Percentiles rank a stretch among this genome's conserved stretches.
phyloP scores from a whole-genome alignment of 2,329 filamentous ascomycete species.

The Fusarium marasasianum region DNA sequence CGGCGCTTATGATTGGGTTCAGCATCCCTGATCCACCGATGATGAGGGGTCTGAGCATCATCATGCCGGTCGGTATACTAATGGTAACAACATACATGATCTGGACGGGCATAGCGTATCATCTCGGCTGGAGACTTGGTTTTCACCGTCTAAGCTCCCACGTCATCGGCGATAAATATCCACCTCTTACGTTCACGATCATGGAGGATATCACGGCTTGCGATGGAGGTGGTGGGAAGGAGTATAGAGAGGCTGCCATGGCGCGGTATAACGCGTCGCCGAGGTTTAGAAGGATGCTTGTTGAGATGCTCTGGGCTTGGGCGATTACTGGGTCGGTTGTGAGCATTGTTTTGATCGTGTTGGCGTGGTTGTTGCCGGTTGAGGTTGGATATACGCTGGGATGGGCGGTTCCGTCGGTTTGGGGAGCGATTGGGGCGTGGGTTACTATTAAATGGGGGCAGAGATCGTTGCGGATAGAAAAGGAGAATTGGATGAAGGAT shows the following conservation, averaged over 20 bases:
- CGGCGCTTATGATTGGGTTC: conserved; percentile 30
- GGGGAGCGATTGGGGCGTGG: conserved; percentile 21
- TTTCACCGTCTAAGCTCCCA: conserved; percentile 23
- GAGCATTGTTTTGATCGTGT: background rate
- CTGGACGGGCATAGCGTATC: conserved; percentile 19
- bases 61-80: conserved; percentile 28
- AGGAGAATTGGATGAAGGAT: conserved; percentile 15
- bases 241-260: conserved; percentile 19
- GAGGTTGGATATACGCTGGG: conserved; percentile 20
- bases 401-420: conserved; percentile 19
- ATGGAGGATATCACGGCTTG: conserved; percentile 31
- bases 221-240: conserved; percentile 17
- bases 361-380: conserved; percentile 14
- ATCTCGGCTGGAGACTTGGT: conserved; percentile 13
- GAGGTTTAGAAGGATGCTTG: conserved; percentile 18
- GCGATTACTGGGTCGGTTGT: conserved; percentile 4
- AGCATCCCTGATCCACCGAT: conserved; percentile 28
- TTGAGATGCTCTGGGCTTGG: conserved; percentile 25
- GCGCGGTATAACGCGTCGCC: conserved; percentile 23
- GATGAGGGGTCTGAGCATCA: conserved; percentile 28
- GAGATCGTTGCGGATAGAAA: conserved; percentile 27
- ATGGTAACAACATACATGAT: conserved; percentile 31
- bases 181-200: conserved; percentile 16
- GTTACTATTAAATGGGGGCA: conserved; percentile 27
- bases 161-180: conserved; percentile 6